Conservation (phyloP, 257 asterid species). For the Solanum appendiculatum region DNA sequence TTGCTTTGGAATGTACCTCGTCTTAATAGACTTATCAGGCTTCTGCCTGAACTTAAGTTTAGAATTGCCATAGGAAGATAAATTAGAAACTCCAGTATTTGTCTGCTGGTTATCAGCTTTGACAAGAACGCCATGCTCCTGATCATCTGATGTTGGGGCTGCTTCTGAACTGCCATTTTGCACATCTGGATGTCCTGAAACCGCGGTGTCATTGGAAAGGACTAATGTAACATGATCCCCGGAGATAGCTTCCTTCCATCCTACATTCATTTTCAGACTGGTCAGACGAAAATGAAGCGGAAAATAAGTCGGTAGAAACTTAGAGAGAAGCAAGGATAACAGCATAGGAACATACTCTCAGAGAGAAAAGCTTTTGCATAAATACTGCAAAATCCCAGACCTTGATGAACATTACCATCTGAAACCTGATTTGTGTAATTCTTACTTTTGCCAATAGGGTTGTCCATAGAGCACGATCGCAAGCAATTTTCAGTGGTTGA, state of each 20-base stretch:
- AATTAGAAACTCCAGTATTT: background rate
- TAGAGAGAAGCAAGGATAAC: background rate
- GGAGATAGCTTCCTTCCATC: slow-evolving; percentile 78
- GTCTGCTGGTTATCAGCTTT: slow-evolving; percentile 16
- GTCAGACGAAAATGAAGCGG: background rate
- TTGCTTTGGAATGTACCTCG: slow-evolving; percentile 51
- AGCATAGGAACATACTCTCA: slow-evolving; percentile 37
- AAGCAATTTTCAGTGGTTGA: slow-evolving; percentile 24
- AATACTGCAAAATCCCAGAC: slow-evolving; percentile 29
- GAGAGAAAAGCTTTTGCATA: slow-evolving; percentile 66
- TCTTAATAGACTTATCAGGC: slow-evolving; percentile 35
- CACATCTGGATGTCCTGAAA: slow-evolving; percentile 17
- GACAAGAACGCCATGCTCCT: background rate
- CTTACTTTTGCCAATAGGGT: slow-evolving; percentile 12
- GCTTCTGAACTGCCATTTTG: slow-evolving; percentile 7
- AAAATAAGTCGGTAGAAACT: background rate
- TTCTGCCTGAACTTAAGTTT: slow-evolving; percentile 26
- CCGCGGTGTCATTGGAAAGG: slow-evolving; percentile 36
- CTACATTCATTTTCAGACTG: slow-evolving; percentile 29
- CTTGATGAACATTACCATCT: slow-evolving; percentile 22
- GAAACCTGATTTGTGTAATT: slow-evolving; percentile 7
- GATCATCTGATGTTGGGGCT: slow-evolving; percentile 17
- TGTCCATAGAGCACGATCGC: slow-evolving; percentile 19
- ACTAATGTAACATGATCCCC: slow-evolving; percentile 57
- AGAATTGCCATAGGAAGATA: slow-evolving; percentile 5